Percentiles rank a stretch among this genome's conserved stretches.
These are phyloP conservation scores for Platanthera zijinensis DNA, from an alignment of 106 monocot species.

Conservation along the genomic window DNA sequence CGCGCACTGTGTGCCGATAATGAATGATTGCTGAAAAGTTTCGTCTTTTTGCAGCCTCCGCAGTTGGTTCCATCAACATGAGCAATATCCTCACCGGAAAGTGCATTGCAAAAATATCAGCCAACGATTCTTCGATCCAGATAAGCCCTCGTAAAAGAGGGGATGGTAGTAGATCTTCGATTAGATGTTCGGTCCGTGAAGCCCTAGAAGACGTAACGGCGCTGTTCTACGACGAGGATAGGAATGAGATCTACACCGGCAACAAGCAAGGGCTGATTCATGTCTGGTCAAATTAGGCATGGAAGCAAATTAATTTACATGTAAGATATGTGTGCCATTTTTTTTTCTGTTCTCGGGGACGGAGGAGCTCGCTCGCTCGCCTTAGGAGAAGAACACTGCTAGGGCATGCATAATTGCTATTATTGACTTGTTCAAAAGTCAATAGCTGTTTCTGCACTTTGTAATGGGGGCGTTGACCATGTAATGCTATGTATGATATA, in stretches of 20 bases:
- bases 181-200: slow-evolving; percentile 29
- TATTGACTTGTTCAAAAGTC: background rate
- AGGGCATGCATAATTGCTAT: slow-evolving; percentile 3
- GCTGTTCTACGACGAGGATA: slow-evolving; percentile 74
- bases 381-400: background rate
- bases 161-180: slow-evolving; percentile 20
- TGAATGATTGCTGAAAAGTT: background rate
- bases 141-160: slow-evolving; percentile 24
- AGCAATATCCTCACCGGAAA: slow-evolving; percentile 36
- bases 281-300: slow-evolving; percentile 62
- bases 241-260: slow-evolving; percentile 74
- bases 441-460: background rate
- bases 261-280: slow-evolving; percentile 69
- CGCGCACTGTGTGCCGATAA: too few species aligned
- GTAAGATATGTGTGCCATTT: slow-evolving; percentile 6
- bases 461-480: background rate
- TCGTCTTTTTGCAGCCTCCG: slow-evolving; percentile 3
- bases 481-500: background rate
- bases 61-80: slow-evolving; percentile 68
- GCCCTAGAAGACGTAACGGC: slow-evolving; percentile 62
- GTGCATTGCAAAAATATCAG: slow-evolving; percentile 32
- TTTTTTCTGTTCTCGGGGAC: background rate
- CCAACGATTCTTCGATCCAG: slow-evolving; percentile 28
- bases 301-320: background rate
- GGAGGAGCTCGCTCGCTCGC: background rate